Conservation (phyloP, 2,329 filamentous ascomycete genomes). For the Fusarium proliferatum region DNA sequence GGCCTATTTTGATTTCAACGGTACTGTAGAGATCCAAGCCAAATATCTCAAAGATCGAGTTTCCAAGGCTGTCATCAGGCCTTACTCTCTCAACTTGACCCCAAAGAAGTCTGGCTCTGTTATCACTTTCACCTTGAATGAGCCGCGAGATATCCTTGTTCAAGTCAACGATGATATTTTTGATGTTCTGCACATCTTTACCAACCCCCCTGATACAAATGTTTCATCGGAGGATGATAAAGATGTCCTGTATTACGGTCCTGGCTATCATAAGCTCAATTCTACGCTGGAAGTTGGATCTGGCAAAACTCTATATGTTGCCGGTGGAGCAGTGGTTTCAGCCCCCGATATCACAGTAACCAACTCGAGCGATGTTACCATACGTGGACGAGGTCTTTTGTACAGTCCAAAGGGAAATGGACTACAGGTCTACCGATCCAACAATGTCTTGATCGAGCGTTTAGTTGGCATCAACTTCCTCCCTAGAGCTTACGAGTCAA, state of each 20-base stretch:
- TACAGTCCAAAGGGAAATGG: not conserved
- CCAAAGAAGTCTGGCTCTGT: not conserved
- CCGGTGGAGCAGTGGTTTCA: not conserved
- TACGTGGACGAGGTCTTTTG: not conserved
- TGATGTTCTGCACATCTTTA: not conserved
- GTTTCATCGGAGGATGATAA: fast-evolving
- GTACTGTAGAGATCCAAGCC: not conserved
- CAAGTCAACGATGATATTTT: not conserved
- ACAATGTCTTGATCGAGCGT: not conserved
- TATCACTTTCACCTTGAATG: not conserved
- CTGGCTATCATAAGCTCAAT: not conserved
- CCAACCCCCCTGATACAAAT: fast-evolving
- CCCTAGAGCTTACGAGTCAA: fast-evolving
- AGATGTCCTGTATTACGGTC: not conserved
- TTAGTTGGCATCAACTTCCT: not conserved
- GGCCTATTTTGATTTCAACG: not conserved
- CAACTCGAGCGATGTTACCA: not conserved
- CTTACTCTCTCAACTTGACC: not conserved
- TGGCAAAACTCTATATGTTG: not conserved
- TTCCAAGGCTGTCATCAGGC: not conserved
- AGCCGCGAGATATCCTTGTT: not conserved
- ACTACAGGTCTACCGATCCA: not conserved
- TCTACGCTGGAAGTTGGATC: not conserved
- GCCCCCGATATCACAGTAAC: fast-evolving
- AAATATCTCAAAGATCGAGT: not conserved